Base-by-base conservation (phyloP, 2,329 filamentous ascomycete species). In the Chrysoporthe austroafricana region DNA sequence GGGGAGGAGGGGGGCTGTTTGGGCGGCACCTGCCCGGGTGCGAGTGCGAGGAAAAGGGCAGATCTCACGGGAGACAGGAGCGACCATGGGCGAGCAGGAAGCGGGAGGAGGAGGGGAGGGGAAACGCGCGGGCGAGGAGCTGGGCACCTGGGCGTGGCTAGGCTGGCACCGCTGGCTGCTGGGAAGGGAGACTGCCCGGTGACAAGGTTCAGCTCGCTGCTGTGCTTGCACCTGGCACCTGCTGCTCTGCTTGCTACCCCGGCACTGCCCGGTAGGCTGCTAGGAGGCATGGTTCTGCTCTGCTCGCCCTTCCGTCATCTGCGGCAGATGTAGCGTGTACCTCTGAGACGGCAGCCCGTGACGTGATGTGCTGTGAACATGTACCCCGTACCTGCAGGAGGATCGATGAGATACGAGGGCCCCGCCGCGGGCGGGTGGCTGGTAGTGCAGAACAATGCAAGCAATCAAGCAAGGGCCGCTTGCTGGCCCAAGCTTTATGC, bases 131-230 rank as follows among this genome's bases (percentile, higher is more conserved):
- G 58, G 16, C 9, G 3, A 21, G 13, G 54, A 44, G 64, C 50
- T 39, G 34, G 62, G 18, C 21, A 46, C 62, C 44, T 57, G 26
- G 65, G 32, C 21, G 9, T 9, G 36, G 36, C 36, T 39, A 39
- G 36, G 36, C 26, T 26, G 26, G 26, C 26, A 26, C 26, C 26
- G 36, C 9, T 39, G 36, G 36, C 6, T 6, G 36, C 6, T 6
- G 36, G 36, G 36, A 9, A 39, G 36, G 18, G 16, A 57, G 48
- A 43, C 64, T 57, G 26, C 58, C 56, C 52, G 8, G 14, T 54
- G 50, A 54, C 63, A 63, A 68, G 63, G 64, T 69, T 66, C 63
- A 66, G 67, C 67, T 69, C 26, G 56, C 14, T 63, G 63, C 59
- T 26, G 26, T 26, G 26, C 26, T 26, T 26, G 26, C 26, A 26